These are phyloP conservation scores for Marasmius oreades DNA, from an alignment of 1,284 basidiomycete species.

Conservation along the genomic window DNA sequence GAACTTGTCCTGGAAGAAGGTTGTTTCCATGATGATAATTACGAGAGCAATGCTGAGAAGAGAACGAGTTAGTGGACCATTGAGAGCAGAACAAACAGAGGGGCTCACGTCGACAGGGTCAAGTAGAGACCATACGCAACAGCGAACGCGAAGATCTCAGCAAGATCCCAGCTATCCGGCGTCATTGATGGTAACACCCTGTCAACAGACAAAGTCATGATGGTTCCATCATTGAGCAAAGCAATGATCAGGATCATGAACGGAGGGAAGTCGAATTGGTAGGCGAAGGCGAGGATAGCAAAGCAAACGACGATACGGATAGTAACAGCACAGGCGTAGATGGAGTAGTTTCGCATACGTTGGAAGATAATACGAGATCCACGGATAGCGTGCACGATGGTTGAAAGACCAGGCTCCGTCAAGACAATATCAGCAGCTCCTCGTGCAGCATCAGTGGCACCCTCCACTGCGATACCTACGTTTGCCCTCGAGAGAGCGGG, in stretches of 20 bases:
- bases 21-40: slow-evolving; percentile 82
- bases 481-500: slow-evolving; percentile 92
- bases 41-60: slow-evolving; percentile 68
- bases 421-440: slow-evolving; percentile 95
- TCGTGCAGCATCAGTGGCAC: slow-evolving; percentile 93
- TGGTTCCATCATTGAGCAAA: slow-evolving; percentile 95
- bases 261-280: slow-evolving; percentile 97
- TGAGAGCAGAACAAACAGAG: background rate
- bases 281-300: slow-evolving; percentile 91
- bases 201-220: slow-evolving; percentile 98
- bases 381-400: slow-evolving; percentile 95
- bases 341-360: slow-evolving; percentile 96
- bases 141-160: slow-evolving; percentile 95
- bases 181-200: slow-evolving; percentile 91
- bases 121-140: slow-evolving; percentile 94
- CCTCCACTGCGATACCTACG: slow-evolving; percentile 96
- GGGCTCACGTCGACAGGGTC: slow-evolving; percentile 81
- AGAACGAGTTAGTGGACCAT: slow-evolving; percentile 20
- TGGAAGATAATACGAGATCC: slow-evolving; percentile 97
- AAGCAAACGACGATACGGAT: slow-evolving; percentile 99
- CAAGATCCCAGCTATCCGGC: slow-evolving; percentile 93
- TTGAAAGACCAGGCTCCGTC: slow-evolving; percentile 93
- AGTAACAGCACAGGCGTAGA: slow-evolving; percentile 89
- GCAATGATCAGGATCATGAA: slow-evolving; percentile 99
- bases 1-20: slow-evolving; percentile 89